A percentile compares a stretch with the other conserved stretches of the same genome.
Evolutionary conservation across 2,329 filamentous ascomycete species (phyloP).

Genomic region (Elsinoe ampelina): DNA sequence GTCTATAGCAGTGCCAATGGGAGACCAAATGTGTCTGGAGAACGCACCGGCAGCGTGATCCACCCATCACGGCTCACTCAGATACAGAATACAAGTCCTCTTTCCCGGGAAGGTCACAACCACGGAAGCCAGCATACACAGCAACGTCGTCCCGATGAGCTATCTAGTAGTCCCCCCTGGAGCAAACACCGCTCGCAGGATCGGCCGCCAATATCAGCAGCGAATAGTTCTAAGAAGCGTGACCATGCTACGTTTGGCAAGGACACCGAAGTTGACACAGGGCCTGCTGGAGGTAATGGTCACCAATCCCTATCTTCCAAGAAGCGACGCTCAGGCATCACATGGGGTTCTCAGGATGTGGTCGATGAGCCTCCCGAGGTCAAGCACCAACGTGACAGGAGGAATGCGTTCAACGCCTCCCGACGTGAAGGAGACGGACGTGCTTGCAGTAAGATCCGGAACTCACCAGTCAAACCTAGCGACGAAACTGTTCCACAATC

Average conservation of each 20-base stretch:
- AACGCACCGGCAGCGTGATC: too few relatives aligned
- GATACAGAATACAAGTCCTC: too few relatives aligned
- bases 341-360: not conserved
- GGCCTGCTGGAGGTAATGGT: too few relatives aligned
- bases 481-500: too few relatives aligned
- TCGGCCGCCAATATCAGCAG: not conserved
- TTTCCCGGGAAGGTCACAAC: too few relatives aligned
- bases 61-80: too few relatives aligned
- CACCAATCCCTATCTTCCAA: not conserved
- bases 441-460: not conserved
- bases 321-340: not conserved
- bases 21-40: too few relatives aligned
- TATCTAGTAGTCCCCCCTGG: too few relatives aligned
- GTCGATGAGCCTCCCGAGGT: not conserved
- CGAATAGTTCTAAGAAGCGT: not conserved
- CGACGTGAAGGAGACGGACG: not conserved
- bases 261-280: not conserved
- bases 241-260: not conserved
- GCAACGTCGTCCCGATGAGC: too few relatives aligned
- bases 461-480: too few relatives aligned
- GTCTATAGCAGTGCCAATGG: too few relatives aligned
- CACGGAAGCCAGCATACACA: too few relatives aligned
- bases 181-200: not conserved
- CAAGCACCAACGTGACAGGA: not conserved
- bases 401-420: not conserved